These are phyloP conservation scores for Auriscalpium microsporum DNA, from an alignment of 768 basidiomycete genomes.

Conservation along the genomic window DNA sequence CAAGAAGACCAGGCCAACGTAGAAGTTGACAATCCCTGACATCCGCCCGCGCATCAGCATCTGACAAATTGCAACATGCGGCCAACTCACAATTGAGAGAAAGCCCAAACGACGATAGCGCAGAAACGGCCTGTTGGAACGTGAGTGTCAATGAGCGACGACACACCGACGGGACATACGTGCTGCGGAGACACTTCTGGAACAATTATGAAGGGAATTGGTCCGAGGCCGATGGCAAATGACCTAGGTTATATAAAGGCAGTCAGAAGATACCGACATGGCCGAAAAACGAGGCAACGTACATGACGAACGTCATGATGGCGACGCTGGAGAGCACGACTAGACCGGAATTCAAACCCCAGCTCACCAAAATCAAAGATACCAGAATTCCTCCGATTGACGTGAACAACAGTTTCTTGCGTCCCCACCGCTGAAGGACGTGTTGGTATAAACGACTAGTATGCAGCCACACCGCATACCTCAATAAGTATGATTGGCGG, in stretches of 20 bases:
- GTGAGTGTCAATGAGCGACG: neutral
- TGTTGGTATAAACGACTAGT: neutral
- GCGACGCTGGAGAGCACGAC: slow-evolving; percentile 60
- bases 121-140: slow-evolving; percentile 18
- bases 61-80: neutral
- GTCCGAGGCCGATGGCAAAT: slow-evolving; percentile 86
- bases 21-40: slow-evolving; percentile 77
- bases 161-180: slow-evolving; percentile 34
- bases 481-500: slow-evolving; percentile 85
- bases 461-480: slow-evolving; percentile 30
- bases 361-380: slow-evolving; percentile 61
- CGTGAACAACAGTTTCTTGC: slow-evolving; percentile 55
- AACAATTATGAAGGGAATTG: slow-evolving; percentile 88
- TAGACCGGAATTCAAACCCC: slow-evolving; percentile 55
- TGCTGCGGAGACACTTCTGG: slow-evolving; percentile 80
- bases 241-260: slow-evolving; percentile 38
- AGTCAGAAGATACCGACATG: neutral
- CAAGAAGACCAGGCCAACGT: slow-evolving; percentile 78
- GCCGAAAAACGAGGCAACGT: slow-evolving; percentile 15
- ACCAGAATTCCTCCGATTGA: slow-evolving; percentile 60
- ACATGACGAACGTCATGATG: slow-evolving; percentile 79
- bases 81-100: slow-evolving; percentile 15
- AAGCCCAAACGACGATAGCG: slow-evolving; percentile 22
- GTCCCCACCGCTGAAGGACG: slow-evolving; percentile 52
- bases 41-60: neutral